Evolutionary conservation across 768 basidiomycete species (phyloP).

Genomic region (Cubamyces sp.): DNA sequence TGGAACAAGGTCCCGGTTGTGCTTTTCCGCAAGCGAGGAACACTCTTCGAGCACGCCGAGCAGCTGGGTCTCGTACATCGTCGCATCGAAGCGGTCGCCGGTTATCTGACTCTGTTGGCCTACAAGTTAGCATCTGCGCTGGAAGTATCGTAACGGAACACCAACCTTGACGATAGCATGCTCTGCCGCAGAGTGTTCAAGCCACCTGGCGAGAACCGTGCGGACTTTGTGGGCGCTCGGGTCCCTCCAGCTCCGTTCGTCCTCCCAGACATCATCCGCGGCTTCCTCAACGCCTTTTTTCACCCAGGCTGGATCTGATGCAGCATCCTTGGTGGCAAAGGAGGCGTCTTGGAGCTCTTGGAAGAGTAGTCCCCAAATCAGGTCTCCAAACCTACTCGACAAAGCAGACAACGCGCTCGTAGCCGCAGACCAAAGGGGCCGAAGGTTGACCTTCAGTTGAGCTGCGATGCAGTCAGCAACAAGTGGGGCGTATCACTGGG

Average conservation of each 20-base stretch:
- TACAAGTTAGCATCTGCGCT: background rate
- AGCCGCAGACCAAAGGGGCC: constrained; percentile 88
- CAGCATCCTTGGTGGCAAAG: background rate
- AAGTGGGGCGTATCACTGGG: background rate
- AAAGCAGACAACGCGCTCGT: constrained; percentile 62
- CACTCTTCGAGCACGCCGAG: constrained; percentile 71
- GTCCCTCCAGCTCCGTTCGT: constrained; percentile 78
- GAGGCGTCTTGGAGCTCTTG: constrained; percentile 53
- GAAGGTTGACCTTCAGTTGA: constrained; percentile 91
- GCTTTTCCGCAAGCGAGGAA: constrained; percentile 77
- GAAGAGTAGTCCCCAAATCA: constrained; percentile 75
- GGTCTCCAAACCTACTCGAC: constrained; percentile 61
- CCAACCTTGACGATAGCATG: constrained; percentile 41
- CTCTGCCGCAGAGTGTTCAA: constrained; percentile 36
- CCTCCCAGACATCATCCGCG: constrained; percentile 52
- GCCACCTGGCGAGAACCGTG: constrained; percentile 52
- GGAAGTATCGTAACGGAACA: background rate
- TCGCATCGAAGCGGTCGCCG: constrained; percentile 67
- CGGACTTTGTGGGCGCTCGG: constrained; percentile 69
- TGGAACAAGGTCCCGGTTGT: constrained; percentile 86
- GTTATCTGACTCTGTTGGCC: constrained; percentile 42
- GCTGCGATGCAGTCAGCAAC: constrained; percentile 44
- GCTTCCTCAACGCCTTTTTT: constrained; percentile 26
- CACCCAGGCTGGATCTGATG: constrained; percentile 34
- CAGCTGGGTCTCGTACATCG: constrained; percentile 82